These are phyloP conservation scores for Emergomyces orientalis DNA, from an alignment of 2,329 filamentous ascomycete genomes.

Conservation along the genomic window DNA sequence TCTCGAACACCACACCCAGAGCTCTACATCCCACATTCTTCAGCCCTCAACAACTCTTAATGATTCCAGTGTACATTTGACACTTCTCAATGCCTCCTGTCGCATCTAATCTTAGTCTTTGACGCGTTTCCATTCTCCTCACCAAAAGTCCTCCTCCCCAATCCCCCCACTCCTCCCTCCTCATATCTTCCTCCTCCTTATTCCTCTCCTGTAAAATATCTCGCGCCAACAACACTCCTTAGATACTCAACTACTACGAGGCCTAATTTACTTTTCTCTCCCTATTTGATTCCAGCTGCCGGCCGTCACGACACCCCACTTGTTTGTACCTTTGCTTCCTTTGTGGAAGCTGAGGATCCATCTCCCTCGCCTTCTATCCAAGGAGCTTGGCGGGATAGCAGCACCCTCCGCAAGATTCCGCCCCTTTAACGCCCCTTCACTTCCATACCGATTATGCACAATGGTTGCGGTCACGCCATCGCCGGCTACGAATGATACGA, in stretches of 20 bases:
- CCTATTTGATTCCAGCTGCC: background rate
- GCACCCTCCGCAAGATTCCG: slow-evolving; percentile 16
- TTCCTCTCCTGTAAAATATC: background rate
- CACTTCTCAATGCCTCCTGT: background rate
- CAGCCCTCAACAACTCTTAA: background rate
- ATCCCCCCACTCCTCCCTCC: background rate
- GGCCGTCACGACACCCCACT: slow-evolving; percentile 3
- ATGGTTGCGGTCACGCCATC: slow-evolving; percentile 4
- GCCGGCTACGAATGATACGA: slow-evolving; percentile 19
- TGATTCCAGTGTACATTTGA: background rate
- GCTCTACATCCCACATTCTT: background rate
- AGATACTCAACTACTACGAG: background rate
- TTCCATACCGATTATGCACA: slow-evolving; percentile 9
- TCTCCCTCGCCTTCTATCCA: slow-evolving; percentile 16
- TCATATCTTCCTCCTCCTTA: slow-evolving; percentile 4
- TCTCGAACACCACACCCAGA: background rate
- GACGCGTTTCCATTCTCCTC: background rate
- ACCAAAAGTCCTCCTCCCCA: background rate
- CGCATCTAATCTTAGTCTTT: background rate
- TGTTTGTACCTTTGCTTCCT: slow-evolving; percentile 16
- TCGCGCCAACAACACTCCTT: slow-evolving; percentile 5
- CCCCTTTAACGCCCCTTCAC: slow-evolving; percentile 8
- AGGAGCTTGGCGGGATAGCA: slow-evolving; percentile 15
- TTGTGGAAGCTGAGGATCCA: slow-evolving; percentile 22
- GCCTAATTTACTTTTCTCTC: background rate